Conservation (phyloP, 768 basidiomycete species). For the Xanthoconium stramineum region DNA sequence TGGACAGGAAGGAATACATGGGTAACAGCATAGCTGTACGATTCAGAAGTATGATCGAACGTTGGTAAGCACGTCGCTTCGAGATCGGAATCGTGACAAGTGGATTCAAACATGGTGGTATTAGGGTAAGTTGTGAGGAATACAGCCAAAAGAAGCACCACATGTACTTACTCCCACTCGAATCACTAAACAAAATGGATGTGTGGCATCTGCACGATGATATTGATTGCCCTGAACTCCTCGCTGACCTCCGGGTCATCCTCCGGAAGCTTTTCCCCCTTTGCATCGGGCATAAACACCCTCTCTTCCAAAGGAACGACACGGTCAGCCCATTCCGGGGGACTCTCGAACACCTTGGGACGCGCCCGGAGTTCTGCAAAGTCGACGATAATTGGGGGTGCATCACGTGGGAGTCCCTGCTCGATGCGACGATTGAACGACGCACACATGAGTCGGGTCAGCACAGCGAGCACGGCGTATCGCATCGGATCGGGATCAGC, state of each 20-base stretch:
- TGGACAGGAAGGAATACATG: too few relatives aligned
- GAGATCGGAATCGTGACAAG: too few relatives aligned
- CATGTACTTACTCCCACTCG: too few relatives aligned
- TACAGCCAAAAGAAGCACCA: too few relatives aligned
- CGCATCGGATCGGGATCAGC: slow-evolving; percentile 1
- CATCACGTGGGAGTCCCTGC: slow-evolving; percentile 6
- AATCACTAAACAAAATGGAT: slow-evolving; percentile 3
- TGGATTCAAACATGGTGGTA: too few relatives aligned
- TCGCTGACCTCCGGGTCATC: slow-evolving; percentile 5
- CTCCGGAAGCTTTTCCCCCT: not conserved
- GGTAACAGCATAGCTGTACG: too few relatives aligned
- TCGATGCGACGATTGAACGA: slow-evolving; percentile 14
- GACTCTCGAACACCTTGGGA: slow-evolving; percentile 7
- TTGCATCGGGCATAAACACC: slow-evolving; percentile 3
- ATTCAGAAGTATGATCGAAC: too few relatives aligned
- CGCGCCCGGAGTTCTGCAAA: slow-evolving; percentile 9
- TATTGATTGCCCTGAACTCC: slow-evolving; percentile 8
- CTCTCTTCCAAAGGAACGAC: not conserved
- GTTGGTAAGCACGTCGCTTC: too few relatives aligned
- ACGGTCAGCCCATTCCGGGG: not conserved
- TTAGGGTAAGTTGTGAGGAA: too few relatives aligned
- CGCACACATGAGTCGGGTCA: slow-evolving; percentile 9
- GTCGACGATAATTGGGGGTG: slow-evolving; percentile 8
- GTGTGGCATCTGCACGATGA: slow-evolving; percentile 10
- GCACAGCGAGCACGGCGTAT: slow-evolving; percentile 3